Evolutionary conservation across 1,284 basidiomycete species (phyloP).

Genomic region (Pyrrhoderma lamaoense): DNA sequence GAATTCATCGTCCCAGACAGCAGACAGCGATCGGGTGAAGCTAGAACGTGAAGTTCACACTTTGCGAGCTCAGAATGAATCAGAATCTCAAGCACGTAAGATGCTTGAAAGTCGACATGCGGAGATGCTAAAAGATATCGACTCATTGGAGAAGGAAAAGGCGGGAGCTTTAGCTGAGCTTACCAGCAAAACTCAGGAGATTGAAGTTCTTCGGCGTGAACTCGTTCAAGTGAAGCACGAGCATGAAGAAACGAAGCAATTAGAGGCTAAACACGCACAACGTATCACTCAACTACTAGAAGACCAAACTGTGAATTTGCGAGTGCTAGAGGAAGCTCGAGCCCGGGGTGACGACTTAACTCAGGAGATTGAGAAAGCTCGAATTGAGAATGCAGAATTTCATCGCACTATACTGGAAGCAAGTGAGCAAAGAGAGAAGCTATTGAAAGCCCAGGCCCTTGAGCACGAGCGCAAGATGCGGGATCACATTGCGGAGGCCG

Average conservation of each 20-base stretch:
- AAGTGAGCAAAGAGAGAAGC: conserved; percentile 65
- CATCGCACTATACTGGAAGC: conserved; percentile 59
- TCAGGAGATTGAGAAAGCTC: conserved; percentile 58
- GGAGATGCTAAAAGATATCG: conserved; percentile 54
- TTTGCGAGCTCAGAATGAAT: conserved; percentile 54
- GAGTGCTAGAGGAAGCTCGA: conserved; percentile 68
- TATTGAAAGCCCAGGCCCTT: conserved; percentile 64
- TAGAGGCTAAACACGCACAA: conserved; percentile 58
- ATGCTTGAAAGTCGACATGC: conserved; percentile 61
- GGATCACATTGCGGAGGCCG: conserved; percentile 85
- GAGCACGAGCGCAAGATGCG: conserved; percentile 81
- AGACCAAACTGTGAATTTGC: conserved; percentile 64
- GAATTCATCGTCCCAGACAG: conserved; percentile 32
- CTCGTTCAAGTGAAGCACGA: conserved; percentile 54
- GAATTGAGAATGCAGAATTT: conserved; percentile 62
- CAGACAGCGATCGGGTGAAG: conserved; percentile 41
- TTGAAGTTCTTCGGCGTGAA: conserved; percentile 65
- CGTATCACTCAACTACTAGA: conserved; percentile 62
- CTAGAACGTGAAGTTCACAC: conserved; percentile 56
- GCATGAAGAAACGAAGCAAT: conserved; percentile 64
- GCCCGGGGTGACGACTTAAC: conserved; percentile 66
- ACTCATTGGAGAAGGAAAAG: conserved; percentile 51
- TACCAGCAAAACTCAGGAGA: conserved; percentile 52
- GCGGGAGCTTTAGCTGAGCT: conserved; percentile 61
- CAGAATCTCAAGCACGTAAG: conserved; percentile 48